Percentiles rank a stretch among this genome's conserved stretches.
Conservation (phyloP, 768 basidiomycete species). For the Chiua virens region DNA sequence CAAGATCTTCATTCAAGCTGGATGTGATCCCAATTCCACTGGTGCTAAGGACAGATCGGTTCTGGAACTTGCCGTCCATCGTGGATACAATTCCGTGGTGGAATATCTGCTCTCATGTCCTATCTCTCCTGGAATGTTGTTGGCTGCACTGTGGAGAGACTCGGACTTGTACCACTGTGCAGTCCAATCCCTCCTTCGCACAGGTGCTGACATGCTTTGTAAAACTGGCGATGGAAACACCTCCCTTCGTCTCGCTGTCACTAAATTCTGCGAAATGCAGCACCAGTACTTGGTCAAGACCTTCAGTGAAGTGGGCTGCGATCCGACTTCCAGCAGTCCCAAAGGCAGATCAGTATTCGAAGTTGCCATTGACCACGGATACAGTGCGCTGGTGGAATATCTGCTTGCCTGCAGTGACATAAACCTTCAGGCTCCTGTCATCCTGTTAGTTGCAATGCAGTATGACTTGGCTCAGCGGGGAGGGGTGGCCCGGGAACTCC, state of each 20-base stretch:
- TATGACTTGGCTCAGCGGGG: too few species aligned
- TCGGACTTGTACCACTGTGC: neutral
- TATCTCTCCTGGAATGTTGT: too few species aligned
- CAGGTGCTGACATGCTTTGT: neutral
- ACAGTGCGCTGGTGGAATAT: neutral
- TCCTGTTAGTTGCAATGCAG: neutral
- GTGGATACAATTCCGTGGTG: too few species aligned
- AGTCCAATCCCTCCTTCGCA: neutral
- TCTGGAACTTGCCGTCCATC: neutral
- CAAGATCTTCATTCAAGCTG: neutral
- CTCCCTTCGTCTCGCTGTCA: neutral
- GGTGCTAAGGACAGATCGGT: neutral
- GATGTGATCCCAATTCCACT: neutral
- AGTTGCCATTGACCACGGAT: neutral
- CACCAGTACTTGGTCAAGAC: neutral
- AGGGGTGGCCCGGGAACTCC: too few species aligned
- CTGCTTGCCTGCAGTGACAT: neutral
- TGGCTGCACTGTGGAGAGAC: neutral
- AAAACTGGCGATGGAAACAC: neutral
- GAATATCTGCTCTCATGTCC: too few species aligned
- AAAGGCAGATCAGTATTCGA: neutral
- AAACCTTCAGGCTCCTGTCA: neutral
- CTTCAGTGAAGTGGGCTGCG: neutral
- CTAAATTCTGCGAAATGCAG: neutral
- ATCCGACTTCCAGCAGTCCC: neutral